These are phyloP conservation scores for Phallus indusiatus DNA, from an alignment of 768 basidiomycete genomes.

Conservation along the genomic window DNA sequence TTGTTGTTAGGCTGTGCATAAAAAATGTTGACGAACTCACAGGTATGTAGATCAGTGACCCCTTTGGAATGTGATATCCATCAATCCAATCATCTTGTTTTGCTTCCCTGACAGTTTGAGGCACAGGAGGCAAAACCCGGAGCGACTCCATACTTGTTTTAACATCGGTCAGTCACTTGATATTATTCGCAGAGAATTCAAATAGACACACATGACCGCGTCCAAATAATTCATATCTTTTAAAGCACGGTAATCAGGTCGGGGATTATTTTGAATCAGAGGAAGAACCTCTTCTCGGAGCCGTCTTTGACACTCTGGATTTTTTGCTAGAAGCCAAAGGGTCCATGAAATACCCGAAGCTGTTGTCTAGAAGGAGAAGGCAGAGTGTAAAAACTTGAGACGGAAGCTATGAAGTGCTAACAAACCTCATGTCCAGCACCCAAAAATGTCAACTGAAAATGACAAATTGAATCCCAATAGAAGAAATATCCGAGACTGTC, in stretches of 20 bases:
- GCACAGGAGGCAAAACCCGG: constrained; percentile 16
- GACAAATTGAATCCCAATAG: not conserved
- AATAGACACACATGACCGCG: constrained; percentile 16
- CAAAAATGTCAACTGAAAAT: constrained; percentile 34
- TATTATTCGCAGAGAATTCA: too few species aligned
- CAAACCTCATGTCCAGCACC: constrained; percentile 29
- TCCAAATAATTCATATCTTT: constrained; percentile 11
- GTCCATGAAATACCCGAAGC: constrained; percentile 44
- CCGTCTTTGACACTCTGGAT: constrained; percentile 37
- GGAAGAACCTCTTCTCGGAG: constrained; percentile 46
- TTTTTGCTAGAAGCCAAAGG: constrained; percentile 43
- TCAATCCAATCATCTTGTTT: constrained; percentile 20
- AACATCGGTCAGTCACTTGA: too few species aligned
- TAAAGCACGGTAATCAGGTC: constrained; percentile 12
- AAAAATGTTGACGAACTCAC: constrained; percentile 7
- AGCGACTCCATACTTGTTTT: constrained; percentile 14
- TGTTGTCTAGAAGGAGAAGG: constrained; percentile 23
- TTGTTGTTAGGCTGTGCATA: not conserved
- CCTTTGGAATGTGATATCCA: constrained; percentile 33
- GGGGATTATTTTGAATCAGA: constrained; percentile 19
- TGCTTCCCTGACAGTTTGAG: constrained; percentile 14
- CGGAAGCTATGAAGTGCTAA: not conserved
- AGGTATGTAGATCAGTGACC: constrained; percentile 33
- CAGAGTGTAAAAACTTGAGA: not conserved
- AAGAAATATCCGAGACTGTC: not conserved